phyloP scores from a whole-genome alignment of 495 filamentous ascomycete genomes.

The Podospora conica region DNA sequence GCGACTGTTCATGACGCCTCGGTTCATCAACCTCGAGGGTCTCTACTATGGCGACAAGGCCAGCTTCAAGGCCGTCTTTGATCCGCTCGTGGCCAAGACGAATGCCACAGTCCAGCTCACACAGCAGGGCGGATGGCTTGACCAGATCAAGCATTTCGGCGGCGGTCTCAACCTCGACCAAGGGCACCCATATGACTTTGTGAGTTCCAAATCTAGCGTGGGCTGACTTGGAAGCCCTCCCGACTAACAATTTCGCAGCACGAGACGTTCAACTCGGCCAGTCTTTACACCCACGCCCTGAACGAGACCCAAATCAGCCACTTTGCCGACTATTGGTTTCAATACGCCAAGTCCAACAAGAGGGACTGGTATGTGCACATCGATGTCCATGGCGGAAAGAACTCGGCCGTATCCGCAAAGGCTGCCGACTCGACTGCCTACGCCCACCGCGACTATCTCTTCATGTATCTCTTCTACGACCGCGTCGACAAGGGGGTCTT shows the following conservation, averaged over 20 bases:
- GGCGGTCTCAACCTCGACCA: constrained; percentile 36
- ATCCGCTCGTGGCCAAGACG: constrained; percentile 31
- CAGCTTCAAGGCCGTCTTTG: constrained; percentile 28
- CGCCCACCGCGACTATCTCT: constrained; percentile 40
- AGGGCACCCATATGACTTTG: constrained; percentile 21
- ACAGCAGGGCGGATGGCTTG: constrained; percentile 34
- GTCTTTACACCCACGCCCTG: constrained; percentile 33
- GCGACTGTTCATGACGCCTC: constrained; percentile 36
- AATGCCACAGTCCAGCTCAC: constrained; percentile 28
- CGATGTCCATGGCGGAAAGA: constrained; percentile 41
- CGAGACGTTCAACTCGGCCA: constrained; percentile 41
- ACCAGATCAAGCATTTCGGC: constrained; percentile 38
- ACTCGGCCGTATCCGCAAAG: constrained; percentile 32
- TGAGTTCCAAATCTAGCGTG: not conserved
- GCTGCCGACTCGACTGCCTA: constrained; percentile 31
- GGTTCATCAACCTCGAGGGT: constrained; percentile 39
- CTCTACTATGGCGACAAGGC: constrained; percentile 37
- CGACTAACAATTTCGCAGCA: constrained; percentile 23
- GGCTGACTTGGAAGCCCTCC: not conserved
- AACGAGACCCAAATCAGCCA: constrained; percentile 29
- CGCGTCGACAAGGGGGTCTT: constrained; percentile 29
- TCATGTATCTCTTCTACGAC: constrained; percentile 42
- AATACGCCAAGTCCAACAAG: constrained; percentile 35
- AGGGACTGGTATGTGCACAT: constrained; percentile 43
- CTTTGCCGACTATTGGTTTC: constrained; percentile 41